phyloP scores from a whole-genome alignment of 2,329 filamentous ascomycete genomes.

The Aspergillus phoenicis region DNA sequence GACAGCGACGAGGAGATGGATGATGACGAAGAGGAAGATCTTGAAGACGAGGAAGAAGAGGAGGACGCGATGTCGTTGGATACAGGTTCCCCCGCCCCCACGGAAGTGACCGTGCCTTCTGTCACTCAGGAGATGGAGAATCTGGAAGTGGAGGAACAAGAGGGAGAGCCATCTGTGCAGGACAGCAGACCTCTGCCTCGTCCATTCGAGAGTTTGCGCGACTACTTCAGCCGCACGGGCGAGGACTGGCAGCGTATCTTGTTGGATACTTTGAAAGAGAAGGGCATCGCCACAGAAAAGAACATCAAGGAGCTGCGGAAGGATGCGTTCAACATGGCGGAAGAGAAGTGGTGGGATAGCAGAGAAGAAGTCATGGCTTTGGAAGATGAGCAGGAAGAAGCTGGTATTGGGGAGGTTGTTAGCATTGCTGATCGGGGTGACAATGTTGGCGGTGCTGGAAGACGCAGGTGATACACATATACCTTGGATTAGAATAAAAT shows the following conservation, averaged over 20 bases:
- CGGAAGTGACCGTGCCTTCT: constrained; percentile 41
- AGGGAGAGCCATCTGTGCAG: constrained; percentile 55
- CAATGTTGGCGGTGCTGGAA: constrained; percentile 50
- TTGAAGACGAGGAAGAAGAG: constrained; percentile 48
- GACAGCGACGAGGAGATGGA: constrained; percentile 61
- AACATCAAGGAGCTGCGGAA: constrained; percentile 90
- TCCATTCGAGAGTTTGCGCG: constrained; percentile 85
- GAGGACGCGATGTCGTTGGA: constrained; percentile 50
- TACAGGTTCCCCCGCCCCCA: constrained; percentile 38
- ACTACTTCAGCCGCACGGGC: constrained; percentile 88
- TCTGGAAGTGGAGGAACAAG: constrained; percentile 43
- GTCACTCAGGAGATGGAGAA: constrained; percentile 42
- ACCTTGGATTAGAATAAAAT: background rate
- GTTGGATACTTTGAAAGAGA: constrained; percentile 72
- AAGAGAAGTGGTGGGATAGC: constrained; percentile 99
- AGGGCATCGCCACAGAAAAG: constrained; percentile 59
- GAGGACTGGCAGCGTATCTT: constrained; percentile 88
- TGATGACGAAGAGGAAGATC: constrained; percentile 47
- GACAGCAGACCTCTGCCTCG: constrained; percentile 75
- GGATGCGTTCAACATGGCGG: constrained; percentile 83
- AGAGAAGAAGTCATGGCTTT: constrained; percentile 87
- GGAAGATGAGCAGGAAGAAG: constrained; percentile 94
- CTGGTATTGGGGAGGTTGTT: constrained; percentile 92
- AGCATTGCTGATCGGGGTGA: constrained; percentile 73
- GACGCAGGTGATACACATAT: constrained; percentile 44